A percentile compares a stretch with the other conserved stretches of the same genome.
phyloP scores from a whole-genome alignment of 345 rosid genomes.

The Citrus medica region DNA sequence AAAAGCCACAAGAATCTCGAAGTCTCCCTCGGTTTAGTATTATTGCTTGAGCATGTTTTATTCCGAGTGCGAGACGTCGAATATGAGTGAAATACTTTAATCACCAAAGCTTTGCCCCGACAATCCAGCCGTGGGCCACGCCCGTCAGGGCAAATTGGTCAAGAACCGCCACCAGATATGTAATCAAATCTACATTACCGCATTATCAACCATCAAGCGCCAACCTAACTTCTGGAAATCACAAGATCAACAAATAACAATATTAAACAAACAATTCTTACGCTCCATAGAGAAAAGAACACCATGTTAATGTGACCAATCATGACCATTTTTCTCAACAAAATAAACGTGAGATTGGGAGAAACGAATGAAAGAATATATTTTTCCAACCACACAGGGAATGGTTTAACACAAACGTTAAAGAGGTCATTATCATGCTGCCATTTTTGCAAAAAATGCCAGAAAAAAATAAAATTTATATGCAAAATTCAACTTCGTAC shows the following conservation, averaged over 20 bases:
- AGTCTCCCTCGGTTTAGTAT: no score
- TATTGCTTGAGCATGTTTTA: no score
- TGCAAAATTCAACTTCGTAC: background rate
- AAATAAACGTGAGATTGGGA: background rate
- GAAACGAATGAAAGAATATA: background rate
- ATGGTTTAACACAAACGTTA: background rate
- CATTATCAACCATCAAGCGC: no score
- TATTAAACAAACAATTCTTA: conserved; percentile 1
- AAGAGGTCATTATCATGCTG: background rate
- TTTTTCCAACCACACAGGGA: background rate
- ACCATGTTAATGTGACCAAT: background rate
- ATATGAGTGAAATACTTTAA: no score
- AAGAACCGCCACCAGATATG: background rate
- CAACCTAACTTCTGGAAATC: conserved; percentile 6
- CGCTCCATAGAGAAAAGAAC: background rate
- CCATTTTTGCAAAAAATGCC: background rate
- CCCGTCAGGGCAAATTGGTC: background rate
- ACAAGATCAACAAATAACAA: background rate
- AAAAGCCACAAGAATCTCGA: no score
- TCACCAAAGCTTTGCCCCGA: background rate
- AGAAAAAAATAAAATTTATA: no score
- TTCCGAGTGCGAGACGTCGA: no score
- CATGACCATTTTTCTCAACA: background rate
- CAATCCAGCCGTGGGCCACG: background rate
- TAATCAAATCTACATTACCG: background rate